Percentiles rank a stretch among this genome's conserved stretches.
Conservation (phyloP, 2,329 filamentous ascomycete genomes). For the Colletotrichum caudatum region DNA sequence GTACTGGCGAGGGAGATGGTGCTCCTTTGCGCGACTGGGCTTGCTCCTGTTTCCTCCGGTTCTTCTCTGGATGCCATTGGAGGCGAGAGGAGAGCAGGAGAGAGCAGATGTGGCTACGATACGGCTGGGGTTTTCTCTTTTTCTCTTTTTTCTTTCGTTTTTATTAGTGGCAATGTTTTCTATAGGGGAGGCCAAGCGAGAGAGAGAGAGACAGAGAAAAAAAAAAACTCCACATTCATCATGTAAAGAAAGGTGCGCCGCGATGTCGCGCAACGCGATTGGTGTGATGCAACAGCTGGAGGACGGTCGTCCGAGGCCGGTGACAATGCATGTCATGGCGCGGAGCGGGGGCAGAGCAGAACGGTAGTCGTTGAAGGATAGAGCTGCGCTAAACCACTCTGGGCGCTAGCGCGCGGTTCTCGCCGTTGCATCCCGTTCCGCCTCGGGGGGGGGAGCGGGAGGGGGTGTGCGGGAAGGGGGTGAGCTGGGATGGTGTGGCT, state of each 20-base stretch:
- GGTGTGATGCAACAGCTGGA: conserved; percentile 8
- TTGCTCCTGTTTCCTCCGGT: conserved; percentile 24
- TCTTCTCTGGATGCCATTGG: conserved; percentile 32
- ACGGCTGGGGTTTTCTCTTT: conserved; percentile 16
- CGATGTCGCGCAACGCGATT: background rate
- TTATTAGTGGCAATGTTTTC: conserved; percentile 31
- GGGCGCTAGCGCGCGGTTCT: conserved; percentile 37
- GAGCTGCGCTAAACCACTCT: conserved; percentile 22
- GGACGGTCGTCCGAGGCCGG: background rate
- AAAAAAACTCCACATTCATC: conserved; percentile 10
- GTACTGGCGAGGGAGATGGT: conserved; percentile 13
- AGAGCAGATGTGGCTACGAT: conserved; percentile 33
- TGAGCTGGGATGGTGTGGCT: conserved; percentile 8
- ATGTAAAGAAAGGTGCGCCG: background rate
- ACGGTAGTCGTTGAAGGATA: conserved; percentile 40
- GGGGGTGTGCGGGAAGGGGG: background rate
- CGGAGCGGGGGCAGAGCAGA: conserved; percentile 15
- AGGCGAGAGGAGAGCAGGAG: background rate
- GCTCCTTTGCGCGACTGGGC: conserved; percentile 13
- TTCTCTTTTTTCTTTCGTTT: background rate
- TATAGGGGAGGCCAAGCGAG: conserved; percentile 11
- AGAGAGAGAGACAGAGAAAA: too few relatives aligned
- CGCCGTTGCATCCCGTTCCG: conserved; percentile 43
- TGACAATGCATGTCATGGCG: conserved; percentile 17
- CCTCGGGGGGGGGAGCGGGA: conserved; percentile 28